Conservation (phyloP, 768 basidiomycete genomes). For the Chalciporus pseudorubinellus region DNA sequence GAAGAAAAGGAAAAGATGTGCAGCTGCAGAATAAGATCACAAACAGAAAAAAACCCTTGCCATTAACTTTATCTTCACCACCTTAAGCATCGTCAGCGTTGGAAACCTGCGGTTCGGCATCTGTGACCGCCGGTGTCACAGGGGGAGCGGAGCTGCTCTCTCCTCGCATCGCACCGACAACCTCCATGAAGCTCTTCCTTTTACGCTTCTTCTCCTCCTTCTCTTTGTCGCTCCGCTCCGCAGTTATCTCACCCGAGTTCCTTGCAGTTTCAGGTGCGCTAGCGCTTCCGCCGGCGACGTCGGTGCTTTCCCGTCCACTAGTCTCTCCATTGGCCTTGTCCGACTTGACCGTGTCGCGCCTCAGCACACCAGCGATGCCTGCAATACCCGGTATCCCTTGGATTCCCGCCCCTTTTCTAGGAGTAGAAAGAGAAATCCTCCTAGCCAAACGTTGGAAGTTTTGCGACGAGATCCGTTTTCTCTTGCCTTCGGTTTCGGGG, state of each 20-base stretch:
- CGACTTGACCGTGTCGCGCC: slow-evolving; percentile 35
- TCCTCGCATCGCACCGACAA: slow-evolving; percentile 30
- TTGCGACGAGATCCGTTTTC: slow-evolving; percentile 79
- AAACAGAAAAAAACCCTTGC: neutral
- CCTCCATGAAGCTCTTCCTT: slow-evolving; percentile 54
- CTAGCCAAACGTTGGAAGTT: slow-evolving; percentile 82
- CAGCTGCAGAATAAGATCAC: slow-evolving; percentile 6
- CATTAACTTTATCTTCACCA: neutral
- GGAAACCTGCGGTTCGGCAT: slow-evolving; percentile 11
- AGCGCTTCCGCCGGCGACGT: slow-evolving; percentile 17
- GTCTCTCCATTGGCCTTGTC: slow-evolving; percentile 39
- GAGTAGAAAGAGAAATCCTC: slow-evolving; percentile 62
- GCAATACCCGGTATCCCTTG: slow-evolving; percentile 37
- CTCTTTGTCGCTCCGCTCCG: slow-evolving; percentile 48
- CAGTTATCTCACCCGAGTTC: slow-evolving; percentile 48
- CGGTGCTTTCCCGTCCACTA: slow-evolving; percentile 15
- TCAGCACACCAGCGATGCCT: slow-evolving; percentile 29
- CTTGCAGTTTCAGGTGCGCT: slow-evolving; percentile 42
- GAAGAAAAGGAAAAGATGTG: slow-evolving; percentile 7
- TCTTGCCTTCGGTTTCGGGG: slow-evolving; percentile 68
- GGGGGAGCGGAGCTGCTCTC: slow-evolving; percentile 5
- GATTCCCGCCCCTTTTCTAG: slow-evolving; percentile 52
- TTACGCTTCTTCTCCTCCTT: slow-evolving; percentile 60
- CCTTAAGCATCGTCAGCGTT: slow-evolving; percentile 13
- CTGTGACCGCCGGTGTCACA: slow-evolving; percentile 37